A percentile compares a stretch with the other conserved stretches of the same genome.
phyloP scores from a whole-genome alignment of 78 protist species.

The Mastigamoeba balamuthi region DNA sequence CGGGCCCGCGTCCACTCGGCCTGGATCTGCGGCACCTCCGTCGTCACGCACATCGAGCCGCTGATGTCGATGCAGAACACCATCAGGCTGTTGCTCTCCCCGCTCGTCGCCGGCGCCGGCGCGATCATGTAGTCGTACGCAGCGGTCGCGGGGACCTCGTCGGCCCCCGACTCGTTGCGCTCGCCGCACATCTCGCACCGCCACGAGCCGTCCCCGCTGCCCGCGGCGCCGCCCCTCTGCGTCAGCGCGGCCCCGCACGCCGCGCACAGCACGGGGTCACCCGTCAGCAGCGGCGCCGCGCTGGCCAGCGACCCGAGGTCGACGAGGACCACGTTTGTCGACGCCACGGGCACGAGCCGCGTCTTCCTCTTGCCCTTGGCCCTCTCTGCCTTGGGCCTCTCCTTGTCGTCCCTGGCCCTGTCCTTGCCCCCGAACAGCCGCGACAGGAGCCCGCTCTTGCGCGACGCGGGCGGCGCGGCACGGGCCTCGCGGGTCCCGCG shows the following conservation, averaged over 20 bases:
- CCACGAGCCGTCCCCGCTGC: conserved; percentile 4
- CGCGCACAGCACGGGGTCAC: not conserved
- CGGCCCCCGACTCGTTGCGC: not conserved
- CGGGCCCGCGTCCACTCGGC: not conserved
- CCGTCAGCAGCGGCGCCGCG: not conserved
- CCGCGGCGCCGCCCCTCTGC: not conserved
- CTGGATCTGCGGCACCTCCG: conserved; percentile 10
- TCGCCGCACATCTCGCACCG: conserved; percentile 50
- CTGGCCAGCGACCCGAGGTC: not conserved
- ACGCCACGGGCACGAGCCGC: not conserved
- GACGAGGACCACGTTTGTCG: not conserved
- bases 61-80: conserved; percentile 38
- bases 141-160: conserved; percentile 29
- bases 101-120: conserved; percentile 7
- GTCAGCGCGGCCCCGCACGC: not conserved
- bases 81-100: conserved; percentile 2
- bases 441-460: not conserved
- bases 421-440: not conserved
- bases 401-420: not conserved
- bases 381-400: not conserved
- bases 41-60: conserved; percentile 51
- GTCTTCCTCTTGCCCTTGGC: not conserved
- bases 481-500: not conserved
- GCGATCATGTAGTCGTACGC: conserved; percentile 43
- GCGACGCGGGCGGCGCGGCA: not conserved